Conservation (phyloP, 192 early-diverging fungal genomes). For the Ambispora gerdemannii region DNA sequence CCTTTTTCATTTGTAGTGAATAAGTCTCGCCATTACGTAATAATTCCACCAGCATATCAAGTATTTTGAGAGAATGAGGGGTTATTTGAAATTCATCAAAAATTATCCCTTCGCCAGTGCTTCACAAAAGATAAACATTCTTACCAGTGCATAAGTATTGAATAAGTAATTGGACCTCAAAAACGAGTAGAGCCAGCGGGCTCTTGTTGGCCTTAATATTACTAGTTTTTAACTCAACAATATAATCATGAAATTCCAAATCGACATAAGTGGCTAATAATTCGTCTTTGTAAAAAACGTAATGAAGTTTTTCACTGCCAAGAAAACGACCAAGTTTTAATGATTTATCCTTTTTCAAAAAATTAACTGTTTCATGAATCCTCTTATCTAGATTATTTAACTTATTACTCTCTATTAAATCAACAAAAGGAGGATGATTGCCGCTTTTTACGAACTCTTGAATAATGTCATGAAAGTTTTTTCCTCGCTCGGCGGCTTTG, state of each 20-base stretch:
- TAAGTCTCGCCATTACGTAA: slow-evolving; percentile 9
- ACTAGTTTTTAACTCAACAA: slow-evolving; percentile 24
- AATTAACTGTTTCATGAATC: slow-evolving; percentile 27
- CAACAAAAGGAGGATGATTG: slow-evolving; percentile 12
- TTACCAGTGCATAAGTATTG: slow-evolving; percentile 28
- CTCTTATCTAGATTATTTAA: slow-evolving; percentile 17
- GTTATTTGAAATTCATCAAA: slow-evolving; percentile 19
- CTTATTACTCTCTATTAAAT: neutral
- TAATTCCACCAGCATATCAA: slow-evolving; percentile 13
- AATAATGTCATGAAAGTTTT: slow-evolving; percentile 21
- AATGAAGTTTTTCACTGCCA: slow-evolving; percentile 15
- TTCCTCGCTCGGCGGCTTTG: slow-evolving; percentile 16
- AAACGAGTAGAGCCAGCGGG: slow-evolving; percentile 7
- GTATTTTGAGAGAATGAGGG: slow-evolving; percentile 12
- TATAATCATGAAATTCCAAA: slow-evolving; percentile 24
- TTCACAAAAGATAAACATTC: slow-evolving; percentile 24
- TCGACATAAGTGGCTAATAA: slow-evolving; percentile 27
- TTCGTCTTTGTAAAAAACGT: slow-evolving; percentile 23
- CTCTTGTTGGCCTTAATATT: slow-evolving; percentile 17
- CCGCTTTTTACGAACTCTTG: slow-evolving; percentile 4
- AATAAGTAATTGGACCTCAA: slow-evolving; percentile 27
- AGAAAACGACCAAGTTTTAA: neutral
- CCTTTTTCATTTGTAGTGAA: slow-evolving; percentile 9
- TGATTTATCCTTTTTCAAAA: slow-evolving; percentile 15
- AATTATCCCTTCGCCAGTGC: slow-evolving; percentile 26